Conservation (phyloP, 805 yeast species). For the Suhomyces canberraensis region DNA sequence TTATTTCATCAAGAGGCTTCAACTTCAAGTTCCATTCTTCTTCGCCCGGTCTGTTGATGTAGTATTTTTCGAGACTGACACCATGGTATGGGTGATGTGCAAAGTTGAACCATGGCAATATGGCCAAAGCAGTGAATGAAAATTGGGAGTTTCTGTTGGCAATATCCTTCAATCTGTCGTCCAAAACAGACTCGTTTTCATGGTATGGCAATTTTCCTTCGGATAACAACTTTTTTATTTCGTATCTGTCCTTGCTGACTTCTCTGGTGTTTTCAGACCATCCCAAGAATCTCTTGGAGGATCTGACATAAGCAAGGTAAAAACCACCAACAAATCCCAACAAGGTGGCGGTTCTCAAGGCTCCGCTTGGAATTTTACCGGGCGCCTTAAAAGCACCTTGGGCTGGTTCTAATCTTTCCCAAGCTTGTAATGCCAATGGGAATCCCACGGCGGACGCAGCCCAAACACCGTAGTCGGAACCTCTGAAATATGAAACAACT, state of each 20-base stretch:
- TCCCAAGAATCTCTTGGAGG: slow-evolving; percentile 75
- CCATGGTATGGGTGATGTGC: slow-evolving; percentile 83
- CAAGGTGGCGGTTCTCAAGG: slow-evolving; percentile 56
- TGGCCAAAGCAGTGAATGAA: slow-evolving; percentile 55
- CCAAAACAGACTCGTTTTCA: slow-evolving; percentile 49
- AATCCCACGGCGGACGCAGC: slow-evolving; percentile 40
- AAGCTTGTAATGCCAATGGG: slow-evolving; percentile 38
- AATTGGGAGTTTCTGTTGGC: slow-evolving; percentile 77
- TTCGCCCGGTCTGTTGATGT: slow-evolving; percentile 54
- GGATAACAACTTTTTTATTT: slow-evolving; percentile 63
- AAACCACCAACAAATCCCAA: slow-evolving; percentile 76
- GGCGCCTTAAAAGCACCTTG: slow-evolving; percentile 43
- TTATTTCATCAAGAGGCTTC: slow-evolving; percentile 50
- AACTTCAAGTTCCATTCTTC: slow-evolving; percentile 54
- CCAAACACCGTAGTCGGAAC: slow-evolving; percentile 57
- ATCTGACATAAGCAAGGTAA: slow-evolving; percentile 61
- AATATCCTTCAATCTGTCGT: slow-evolving; percentile 67
- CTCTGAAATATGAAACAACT: slow-evolving; percentile 70
- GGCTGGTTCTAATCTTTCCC: slow-evolving; percentile 44
- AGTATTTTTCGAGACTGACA: slow-evolving; percentile 48
- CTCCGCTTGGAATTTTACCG: slow-evolving; percentile 51
- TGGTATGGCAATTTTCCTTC: slow-evolving; percentile 68
- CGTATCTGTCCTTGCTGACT: slow-evolving; percentile 68
- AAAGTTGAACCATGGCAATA: slow-evolving; percentile 81
- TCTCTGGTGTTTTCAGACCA: slow-evolving; percentile 69